These are phyloP conservation scores for Quercus phellos DNA, from an alignment of 331 rosid genomes.

Conservation along the genomic window DNA sequence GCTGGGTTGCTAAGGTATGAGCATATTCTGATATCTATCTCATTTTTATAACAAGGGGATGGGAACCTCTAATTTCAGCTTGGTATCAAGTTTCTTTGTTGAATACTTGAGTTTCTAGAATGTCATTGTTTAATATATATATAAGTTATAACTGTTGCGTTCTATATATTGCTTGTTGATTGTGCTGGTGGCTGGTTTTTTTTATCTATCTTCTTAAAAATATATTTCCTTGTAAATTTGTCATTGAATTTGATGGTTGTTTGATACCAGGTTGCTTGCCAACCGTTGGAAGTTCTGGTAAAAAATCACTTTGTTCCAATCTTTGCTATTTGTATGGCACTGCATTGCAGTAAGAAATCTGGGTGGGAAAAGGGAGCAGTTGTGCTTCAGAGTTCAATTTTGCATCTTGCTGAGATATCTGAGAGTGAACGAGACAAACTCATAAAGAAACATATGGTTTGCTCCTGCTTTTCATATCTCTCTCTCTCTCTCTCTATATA, in stretches of 20 bases:
- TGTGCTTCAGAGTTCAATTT: constrained; percentile 73
- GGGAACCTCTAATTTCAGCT: constrained; percentile 14
- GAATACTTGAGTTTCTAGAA: not conserved
- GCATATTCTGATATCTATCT: not conserved
- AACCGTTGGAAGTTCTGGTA: constrained; percentile 56
- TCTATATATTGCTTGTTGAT: not conserved
- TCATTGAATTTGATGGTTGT: constrained; percentile 28
- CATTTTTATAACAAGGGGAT: constrained; percentile 11
- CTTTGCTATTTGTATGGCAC: constrained; percentile 72
- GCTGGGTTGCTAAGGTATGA: constrained; percentile 70
- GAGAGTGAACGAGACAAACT: constrained; percentile 77
- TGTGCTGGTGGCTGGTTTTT: not conserved
- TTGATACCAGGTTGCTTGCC: constrained; percentile 62
- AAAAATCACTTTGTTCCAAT: constrained; percentile 64
- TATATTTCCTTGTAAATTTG: not conserved
- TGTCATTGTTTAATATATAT: not conserved
- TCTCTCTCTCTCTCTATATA: not conserved
- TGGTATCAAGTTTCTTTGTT: not conserved
- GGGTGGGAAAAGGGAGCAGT: constrained; percentile 57
- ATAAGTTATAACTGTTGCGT: not conserved
- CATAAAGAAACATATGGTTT: constrained; percentile 82
- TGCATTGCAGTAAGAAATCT: constrained; percentile 67
- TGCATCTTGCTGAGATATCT: constrained; percentile 65
- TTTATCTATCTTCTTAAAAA: not conserved
- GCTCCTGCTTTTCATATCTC: constrained; percentile 15